Evolutionary conservation across 108 stramenopile genomes (phyloP), one percentile per base, ranked within the genome.

Genomic region (Ochromonas danica): DNA sequence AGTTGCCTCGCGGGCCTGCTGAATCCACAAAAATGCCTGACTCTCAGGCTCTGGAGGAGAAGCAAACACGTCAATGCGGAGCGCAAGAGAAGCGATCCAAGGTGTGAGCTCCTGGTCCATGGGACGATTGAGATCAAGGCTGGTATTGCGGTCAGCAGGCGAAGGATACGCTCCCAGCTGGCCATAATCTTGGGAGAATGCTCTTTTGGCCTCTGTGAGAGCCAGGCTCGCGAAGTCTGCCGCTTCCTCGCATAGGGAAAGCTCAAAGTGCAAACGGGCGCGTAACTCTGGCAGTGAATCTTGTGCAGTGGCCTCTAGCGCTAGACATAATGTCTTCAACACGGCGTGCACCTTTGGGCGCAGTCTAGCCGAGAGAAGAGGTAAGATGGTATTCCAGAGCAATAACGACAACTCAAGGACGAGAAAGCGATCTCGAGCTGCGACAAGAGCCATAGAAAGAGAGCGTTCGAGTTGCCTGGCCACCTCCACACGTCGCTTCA

Each of bases 181-280:
- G 14, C 72, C 72, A 36, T 14, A 75, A 75, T 75, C 72, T 6
- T 6, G 36, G 3, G 14, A 6, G 17, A 33, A 27, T 3, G 72
- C 72, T 6, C 31, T 27, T 10, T 30, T 27, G 10, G 40, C 28
- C 31, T 75, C 72, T 6, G 36, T 75, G 3, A 30, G 31, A 6
- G 72, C 72, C 10, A 57, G 10, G 31, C 14, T 41, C 3, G 31
- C 72, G 40, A 75, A 75, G 25, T 75, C 72, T 6, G 31, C 40
- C 40, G 36, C 72, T 42, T 75, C 40, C 31, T 75, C 72, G 10
- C 31, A 27, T 41, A n/a, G 14, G 31, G 40, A 38, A 6, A 75
- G 41, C 25, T 75, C 72, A 25, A 35, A 75, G 38, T 75, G 72
- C 14, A 75, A 6, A 41, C 6, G 36, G 6, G 31, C 6, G 10